phyloP scores from a whole-genome alignment of 768 basidiomycete species.

The Boletus insuetus region DNA sequence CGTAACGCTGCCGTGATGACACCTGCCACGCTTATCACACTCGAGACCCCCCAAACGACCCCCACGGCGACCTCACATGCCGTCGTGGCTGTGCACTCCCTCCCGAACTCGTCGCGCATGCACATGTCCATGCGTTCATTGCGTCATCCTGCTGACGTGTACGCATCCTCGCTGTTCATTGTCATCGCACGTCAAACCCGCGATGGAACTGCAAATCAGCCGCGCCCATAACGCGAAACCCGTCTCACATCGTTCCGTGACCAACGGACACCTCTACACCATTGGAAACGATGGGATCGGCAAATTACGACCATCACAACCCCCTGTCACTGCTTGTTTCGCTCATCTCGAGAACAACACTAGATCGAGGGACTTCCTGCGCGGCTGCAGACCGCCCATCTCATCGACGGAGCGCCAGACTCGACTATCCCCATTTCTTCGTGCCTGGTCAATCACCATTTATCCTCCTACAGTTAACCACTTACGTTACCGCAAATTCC shows the following conservation, averaged over 20 bases:
- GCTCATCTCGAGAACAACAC: too few species aligned
- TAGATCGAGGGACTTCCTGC: too few species aligned
- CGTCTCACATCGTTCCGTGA: too few species aligned
- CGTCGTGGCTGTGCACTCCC: not conserved
- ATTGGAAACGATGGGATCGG: too few species aligned
- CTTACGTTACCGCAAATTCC: not conserved
- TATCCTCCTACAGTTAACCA: too few species aligned
- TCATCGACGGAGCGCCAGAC: not conserved
- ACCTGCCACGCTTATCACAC: conserved; percentile 17
- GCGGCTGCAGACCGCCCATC: too few species aligned
- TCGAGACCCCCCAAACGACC: conserved; percentile 24
- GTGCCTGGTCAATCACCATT: not conserved
- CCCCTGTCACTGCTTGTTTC: too few species aligned
- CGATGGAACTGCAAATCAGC: too few species aligned
- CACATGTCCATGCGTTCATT: not conserved
- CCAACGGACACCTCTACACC: too few species aligned
- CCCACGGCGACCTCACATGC: conserved; percentile 9
- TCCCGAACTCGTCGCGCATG: conserved; percentile 10
- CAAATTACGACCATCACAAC: too few species aligned
- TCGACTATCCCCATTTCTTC: too few species aligned
- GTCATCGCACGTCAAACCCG: not conserved
- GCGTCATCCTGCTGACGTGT: not conserved
- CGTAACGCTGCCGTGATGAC: conserved; percentile 17
- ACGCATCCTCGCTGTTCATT: not conserved
- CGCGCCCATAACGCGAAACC: too few species aligned